A percentile compares a stretch with the other conserved stretches of the same genome.
These are phyloP conservation scores for Lasiodiplodia citricola DNA, from an alignment of 2,329 filamentous ascomycete species.

Conservation along the genomic window DNA sequence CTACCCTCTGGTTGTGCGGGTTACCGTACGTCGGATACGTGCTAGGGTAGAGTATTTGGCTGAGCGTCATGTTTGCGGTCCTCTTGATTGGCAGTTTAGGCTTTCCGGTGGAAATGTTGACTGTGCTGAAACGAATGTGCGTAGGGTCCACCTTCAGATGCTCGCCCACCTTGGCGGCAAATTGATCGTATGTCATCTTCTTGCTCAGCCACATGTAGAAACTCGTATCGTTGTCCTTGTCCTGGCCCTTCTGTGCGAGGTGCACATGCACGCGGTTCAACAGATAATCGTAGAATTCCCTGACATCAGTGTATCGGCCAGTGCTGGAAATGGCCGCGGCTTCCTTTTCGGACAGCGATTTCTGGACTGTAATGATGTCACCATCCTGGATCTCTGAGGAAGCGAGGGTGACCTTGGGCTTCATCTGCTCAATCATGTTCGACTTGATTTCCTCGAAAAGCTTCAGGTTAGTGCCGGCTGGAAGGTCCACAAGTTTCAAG, in stretches of 20 bases:
- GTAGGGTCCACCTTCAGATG: conserved; percentile 78
- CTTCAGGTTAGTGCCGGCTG: conserved; percentile 71
- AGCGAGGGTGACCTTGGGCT: conserved; percentile 85
- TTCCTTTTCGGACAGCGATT: conserved; percentile 59
- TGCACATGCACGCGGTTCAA: conserved; percentile 80
- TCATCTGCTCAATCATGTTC: conserved; percentile 94
- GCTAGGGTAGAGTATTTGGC: conserved; percentile 76
- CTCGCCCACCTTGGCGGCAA: conserved; percentile 82
- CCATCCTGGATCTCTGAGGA: conserved; percentile 95
- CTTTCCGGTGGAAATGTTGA: conserved; percentile 76
- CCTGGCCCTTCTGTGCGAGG: conserved; percentile 71
- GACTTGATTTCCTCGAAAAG: conserved; percentile 98
- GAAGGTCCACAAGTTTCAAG: conserved; percentile 83
- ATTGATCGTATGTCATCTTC: conserved; percentile 87
- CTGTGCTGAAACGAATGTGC: conserved; percentile 89
- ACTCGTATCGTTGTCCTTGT: conserved; percentile 60
- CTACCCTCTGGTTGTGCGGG: conserved; percentile 68
- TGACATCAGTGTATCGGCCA: conserved; percentile 68
- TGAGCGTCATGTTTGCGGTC: conserved; percentile 70
- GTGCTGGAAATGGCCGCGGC: conserved; percentile 37
- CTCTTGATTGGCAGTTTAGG: conserved; percentile 81
- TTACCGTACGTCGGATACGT: conserved; percentile 71
- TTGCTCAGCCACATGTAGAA: conserved; percentile 83
- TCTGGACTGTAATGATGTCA: conserved; percentile 95
- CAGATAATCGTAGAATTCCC: conserved; percentile 91